A percentile compares a stretch with the other conserved stretches of the same genome.
These are phyloP conservation scores for Epichloe typhina DNA, from an alignment of 2,329 filamentous ascomycete genomes.

Conservation along the genomic window DNA sequence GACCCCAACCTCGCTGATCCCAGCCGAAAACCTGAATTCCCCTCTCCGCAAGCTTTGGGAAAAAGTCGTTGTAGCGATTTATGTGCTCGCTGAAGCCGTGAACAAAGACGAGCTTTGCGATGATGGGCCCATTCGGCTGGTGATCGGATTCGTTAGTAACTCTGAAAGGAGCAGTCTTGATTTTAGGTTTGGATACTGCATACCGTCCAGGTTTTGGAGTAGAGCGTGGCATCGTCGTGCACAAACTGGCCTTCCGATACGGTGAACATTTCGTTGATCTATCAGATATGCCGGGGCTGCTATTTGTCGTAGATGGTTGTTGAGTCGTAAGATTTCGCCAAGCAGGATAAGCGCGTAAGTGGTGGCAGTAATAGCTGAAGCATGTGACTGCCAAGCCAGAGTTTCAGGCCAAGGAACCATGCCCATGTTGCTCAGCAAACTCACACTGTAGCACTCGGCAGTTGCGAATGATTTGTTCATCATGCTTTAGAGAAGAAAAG, in stretches of 20 bases:
- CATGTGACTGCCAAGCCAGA: too few species aligned
- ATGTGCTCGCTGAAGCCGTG: conserved; percentile 87
- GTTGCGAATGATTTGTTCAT: too few species aligned
- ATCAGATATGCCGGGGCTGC: not conserved
- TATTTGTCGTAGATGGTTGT: too few species aligned
- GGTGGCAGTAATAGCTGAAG: too few species aligned
- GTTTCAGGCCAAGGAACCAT: too few species aligned
- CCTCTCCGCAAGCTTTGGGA: conserved; percentile 51
- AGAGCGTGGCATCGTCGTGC: conserved; percentile 31
- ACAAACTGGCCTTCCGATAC: conserved; percentile 38
- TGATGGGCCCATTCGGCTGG: conserved; percentile 41
- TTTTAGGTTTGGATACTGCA: conserved; percentile 13
- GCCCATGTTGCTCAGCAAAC: too few species aligned
- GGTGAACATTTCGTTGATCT: conserved; percentile 19
- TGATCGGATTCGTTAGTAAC: not conserved
- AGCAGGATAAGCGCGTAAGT: too few species aligned
- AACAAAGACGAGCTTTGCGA: conserved; percentile 66
- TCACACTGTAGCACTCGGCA: too few species aligned
- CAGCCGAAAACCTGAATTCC: conserved; percentile 67
- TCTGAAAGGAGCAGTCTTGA: not conserved
- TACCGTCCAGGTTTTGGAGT: conserved; percentile 47
- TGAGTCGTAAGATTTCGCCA: too few species aligned
- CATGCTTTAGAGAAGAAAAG: too few species aligned
- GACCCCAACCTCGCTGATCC: conserved; percentile 86
- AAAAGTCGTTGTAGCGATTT: conserved; percentile 63